Conservation (phyloP, 371 early-diverging fungal genomes). For the Mortierella sp. region DNA sequence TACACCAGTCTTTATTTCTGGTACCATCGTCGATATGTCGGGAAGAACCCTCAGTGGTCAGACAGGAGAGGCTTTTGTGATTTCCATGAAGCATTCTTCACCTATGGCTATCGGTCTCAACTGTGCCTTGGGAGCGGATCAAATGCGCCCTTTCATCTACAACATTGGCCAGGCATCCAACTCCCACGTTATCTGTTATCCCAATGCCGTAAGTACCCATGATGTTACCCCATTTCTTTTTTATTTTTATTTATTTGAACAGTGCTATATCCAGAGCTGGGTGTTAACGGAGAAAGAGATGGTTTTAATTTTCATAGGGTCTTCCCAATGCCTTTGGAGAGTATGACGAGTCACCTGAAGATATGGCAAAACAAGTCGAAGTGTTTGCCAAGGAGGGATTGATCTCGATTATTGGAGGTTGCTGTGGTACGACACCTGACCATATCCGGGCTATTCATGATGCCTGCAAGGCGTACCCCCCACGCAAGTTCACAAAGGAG, state of each 20-base stretch:
- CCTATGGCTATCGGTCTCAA: slow-evolving; percentile 94
- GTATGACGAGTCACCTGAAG: slow-evolving; percentile 88
- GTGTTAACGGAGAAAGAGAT: not conserved
- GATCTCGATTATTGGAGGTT: slow-evolving; percentile 94
- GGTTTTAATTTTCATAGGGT: slow-evolving; percentile 56
- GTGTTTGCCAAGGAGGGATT: slow-evolving; percentile 91
- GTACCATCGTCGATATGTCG: slow-evolving; percentile 96
- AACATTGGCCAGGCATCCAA: slow-evolving; percentile 85
- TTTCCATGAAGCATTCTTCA: slow-evolving; percentile 79
- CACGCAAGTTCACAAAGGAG: slow-evolving; percentile 81
- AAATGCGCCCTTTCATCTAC: slow-evolving; percentile 95
- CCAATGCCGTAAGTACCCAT: slow-evolving; percentile 80
- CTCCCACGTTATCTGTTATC: slow-evolving; percentile 90
- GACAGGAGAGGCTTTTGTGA: slow-evolving; percentile 95
- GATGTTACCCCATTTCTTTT: not conserved
- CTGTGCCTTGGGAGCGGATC: slow-evolving; percentile 94
- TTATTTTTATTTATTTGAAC: slow-evolving; percentile 1
- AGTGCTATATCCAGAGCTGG: not conserved
- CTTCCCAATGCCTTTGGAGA: slow-evolving; percentile 89
- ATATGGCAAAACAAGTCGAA: slow-evolving; percentile 85
- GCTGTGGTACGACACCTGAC: slow-evolving; percentile 95
- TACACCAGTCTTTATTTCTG: slow-evolving; percentile 90
- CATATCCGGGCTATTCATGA: slow-evolving; percentile 93
- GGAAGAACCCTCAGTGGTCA: slow-evolving; percentile 96
- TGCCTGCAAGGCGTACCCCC: slow-evolving; percentile 73